Conservation (phyloP, 371 early-diverging fungal genomes). For the Mortierella sp. region DNA sequence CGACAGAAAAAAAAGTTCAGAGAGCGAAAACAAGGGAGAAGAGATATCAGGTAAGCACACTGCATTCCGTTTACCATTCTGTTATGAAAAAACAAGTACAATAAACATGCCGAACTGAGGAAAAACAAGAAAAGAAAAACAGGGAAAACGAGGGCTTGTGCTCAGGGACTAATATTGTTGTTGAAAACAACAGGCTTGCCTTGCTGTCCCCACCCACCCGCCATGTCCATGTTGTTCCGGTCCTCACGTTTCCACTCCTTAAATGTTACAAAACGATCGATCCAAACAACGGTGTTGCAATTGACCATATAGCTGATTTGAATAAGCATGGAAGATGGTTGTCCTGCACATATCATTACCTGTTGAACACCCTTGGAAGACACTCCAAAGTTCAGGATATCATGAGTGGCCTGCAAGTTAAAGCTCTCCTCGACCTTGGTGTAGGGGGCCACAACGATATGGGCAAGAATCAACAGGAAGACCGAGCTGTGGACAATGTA, state of each 20-base stretch:
- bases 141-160: slow-evolving; percentile 8
- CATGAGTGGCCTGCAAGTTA: slow-evolving; percentile 93
- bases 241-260: neutral
- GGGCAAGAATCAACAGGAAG: slow-evolving; percentile 59
- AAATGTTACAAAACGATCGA: neutral
- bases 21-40: slow-evolving; percentile 19
- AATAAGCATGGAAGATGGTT: neutral
- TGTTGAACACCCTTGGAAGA: slow-evolving; percentile 42
- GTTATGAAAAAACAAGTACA: neutral
- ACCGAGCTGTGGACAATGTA: slow-evolving; percentile 21
- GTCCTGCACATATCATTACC: slow-evolving; percentile 25
- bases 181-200: neutral
- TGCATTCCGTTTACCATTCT: neutral
- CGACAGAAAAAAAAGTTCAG: slow-evolving; percentile 10
- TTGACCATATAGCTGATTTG: neutral
- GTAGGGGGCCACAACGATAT: slow-evolving; percentile 76
- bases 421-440: slow-evolving; percentile 98
- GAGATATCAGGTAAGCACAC: neutral
- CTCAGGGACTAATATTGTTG: neutral
- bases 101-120: neutral
- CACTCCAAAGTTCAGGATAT: slow-evolving; percentile 75
- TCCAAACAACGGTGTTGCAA: neutral
- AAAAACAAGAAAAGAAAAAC: neutral
- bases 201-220: neutral
- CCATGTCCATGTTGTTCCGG: neutral